Conservation (phyloP, 75 land plant genomes). For the Adiantum capillusveneris region DNA sequence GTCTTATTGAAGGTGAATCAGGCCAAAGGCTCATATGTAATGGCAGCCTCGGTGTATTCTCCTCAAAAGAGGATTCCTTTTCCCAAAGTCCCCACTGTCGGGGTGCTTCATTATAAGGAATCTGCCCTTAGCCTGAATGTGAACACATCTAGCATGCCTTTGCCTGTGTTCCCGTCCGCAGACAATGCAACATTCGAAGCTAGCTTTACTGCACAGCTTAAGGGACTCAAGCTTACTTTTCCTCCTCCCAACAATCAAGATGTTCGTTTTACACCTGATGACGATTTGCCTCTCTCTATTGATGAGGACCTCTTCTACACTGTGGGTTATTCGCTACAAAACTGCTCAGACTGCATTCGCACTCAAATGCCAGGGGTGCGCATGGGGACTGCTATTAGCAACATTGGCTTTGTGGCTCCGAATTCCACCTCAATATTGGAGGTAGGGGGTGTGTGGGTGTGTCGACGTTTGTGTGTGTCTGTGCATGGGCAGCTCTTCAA, state of each 20-base stretch:
- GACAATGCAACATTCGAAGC: too few species aligned
- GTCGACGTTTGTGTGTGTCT: too few species aligned
- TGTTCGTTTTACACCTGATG: background rate
- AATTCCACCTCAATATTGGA: background rate
- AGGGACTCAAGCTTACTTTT: background rate
- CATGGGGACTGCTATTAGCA: slow-evolving; percentile 43
- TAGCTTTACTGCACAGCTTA: too few species aligned
- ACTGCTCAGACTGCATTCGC: background rate
- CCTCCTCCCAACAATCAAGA: background rate
- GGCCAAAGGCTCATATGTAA: slow-evolving; percentile 1
- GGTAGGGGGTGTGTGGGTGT: too few species aligned
- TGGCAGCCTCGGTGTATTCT: slow-evolving; percentile 14
- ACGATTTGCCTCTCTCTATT: background rate
- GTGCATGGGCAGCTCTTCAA: too few species aligned
- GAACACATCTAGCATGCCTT: background rate
- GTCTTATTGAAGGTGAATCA: slow-evolving; percentile 1
- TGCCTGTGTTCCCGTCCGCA: background rate
- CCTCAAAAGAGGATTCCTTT: slow-evolving; percentile 1
- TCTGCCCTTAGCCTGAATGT: background rate
- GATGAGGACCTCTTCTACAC: slow-evolving; percentile 5
- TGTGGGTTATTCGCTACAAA: background rate
- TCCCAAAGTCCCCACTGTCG: background rate
- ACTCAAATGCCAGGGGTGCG: background rate
- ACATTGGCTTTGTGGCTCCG: slow-evolving; percentile 31
- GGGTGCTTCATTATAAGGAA: background rate